A percentile compares a stretch with the other conserved stretches of the same genome.
Evolutionary conservation across 108 stramenopile genomes (phyloP).

Genomic region (Skeletonema menzelii): DNA sequence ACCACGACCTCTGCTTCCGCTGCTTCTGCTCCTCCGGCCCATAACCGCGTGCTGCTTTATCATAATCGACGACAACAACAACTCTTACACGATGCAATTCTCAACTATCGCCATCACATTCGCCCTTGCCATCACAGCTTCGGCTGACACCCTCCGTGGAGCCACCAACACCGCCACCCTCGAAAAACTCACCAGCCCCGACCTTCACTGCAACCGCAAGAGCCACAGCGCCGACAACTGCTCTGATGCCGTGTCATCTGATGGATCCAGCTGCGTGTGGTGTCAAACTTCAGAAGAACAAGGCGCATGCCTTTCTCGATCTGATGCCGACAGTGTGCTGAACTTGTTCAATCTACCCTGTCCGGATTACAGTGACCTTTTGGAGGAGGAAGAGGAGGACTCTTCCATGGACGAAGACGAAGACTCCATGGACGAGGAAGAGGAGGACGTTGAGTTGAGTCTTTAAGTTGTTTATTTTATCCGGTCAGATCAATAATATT

Average conservation of each 20-base stretch:
- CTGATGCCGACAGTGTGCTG: neutral
- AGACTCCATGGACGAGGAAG: neutral
- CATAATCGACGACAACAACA: neutral
- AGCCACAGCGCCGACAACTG: neutral
- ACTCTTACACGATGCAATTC: neutral
- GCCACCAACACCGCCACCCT: neutral
- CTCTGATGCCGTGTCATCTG: neutral
- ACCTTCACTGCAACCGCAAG: neutral
- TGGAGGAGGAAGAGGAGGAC: neutral
- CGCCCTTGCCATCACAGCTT: neutral
- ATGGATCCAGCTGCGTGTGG: constrained; percentile 3
- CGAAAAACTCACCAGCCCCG: neutral
- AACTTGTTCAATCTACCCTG: neutral
- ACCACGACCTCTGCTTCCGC: neutral
- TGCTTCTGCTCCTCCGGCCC: too few relatives aligned
- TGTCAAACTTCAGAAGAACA: neutral
- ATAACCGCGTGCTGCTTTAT: too few relatives aligned
- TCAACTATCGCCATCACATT: neutral
- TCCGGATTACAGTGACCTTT: neutral
- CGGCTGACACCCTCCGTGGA: constrained; percentile 2
- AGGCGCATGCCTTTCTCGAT: neutral
- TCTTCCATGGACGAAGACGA: neutral
- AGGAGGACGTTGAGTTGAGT: neutral
- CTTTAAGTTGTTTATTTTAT: neutral
- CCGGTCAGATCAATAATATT: neutral